Evolutionary conservation across 169 alveolate species (phyloP), one percentile per base, ranked within the genome.

Genomic region (Cryptosporidium bovis): DNA sequence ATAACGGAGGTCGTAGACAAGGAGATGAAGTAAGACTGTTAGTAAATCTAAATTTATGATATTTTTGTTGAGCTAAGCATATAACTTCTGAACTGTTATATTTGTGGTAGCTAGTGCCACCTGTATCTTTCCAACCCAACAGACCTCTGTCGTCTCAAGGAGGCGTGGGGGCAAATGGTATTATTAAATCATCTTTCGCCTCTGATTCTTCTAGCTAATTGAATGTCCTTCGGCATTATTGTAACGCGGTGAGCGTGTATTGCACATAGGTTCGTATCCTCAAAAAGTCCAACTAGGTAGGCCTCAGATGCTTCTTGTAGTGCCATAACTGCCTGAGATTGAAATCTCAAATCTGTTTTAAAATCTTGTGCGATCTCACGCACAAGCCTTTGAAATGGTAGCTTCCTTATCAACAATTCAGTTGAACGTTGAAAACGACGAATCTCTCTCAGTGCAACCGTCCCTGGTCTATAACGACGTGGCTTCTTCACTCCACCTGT

Each of bases 211-310:
- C 99, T 94, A 34, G 99, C 99, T 55, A 98, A 94, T 90, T 98
- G 98, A 65, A 98, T 94, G 87, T 97, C 99, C 96, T 98, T 98
- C 50, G 99, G 99, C 99, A 98, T 98, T 83, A 98, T 98, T 82
- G 99, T 98, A 51, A 98, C 99, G 90, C 99, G 96, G 93, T 98
- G 98, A 50, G 99, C 99, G 93, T 98, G 99, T 91, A 98, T 98
- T 58, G 99, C 99, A 90, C 99, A 98, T 71, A 98, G 91, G 97
- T 98, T 98, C 77, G 99, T 98, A 95, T 98, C 99, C 93, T 98
- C 99, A 91, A 98, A 98, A 51, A 98, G 96, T 31, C 99, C 99
- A 64, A 98, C 99, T 44, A 98, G 92, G 93, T 97, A 98, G 24
- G 99, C 99, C 93, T 98, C 99, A 36, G 99, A 98, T 24, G 99